These are phyloP conservation scores for Pogostemon cablin DNA, from an alignment of 257 asterid species.

Conservation along the genomic window DNA sequence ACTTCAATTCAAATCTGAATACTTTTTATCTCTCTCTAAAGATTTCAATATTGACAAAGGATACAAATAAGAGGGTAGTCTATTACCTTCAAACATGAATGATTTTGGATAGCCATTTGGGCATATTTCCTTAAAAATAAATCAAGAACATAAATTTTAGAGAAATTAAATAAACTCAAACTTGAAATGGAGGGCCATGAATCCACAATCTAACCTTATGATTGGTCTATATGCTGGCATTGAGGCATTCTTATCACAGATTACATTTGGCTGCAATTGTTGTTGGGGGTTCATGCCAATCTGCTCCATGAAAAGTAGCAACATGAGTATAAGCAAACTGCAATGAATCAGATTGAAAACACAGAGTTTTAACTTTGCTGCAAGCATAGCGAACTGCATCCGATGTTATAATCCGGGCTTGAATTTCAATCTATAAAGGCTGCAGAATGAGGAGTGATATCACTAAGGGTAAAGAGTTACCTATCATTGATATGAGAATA, in stretches of 20 bases:
- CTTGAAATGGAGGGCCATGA: slow-evolving; percentile 15
- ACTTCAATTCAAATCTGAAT: neutral
- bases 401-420: neutral
- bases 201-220: slow-evolving; percentile 54
- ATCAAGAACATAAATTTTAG: slow-evolving; percentile 29
- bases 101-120: slow-evolving; percentile 62
- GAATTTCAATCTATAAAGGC: neutral
- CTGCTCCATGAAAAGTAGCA: slow-evolving; percentile 15
- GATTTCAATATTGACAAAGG: neutral
- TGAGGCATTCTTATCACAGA: slow-evolving; percentile 47
- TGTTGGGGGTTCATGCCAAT: neutral
- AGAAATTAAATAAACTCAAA: neutral
- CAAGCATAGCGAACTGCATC: neutral
- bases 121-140: slow-evolving; percentile 59
- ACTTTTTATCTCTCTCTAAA: neutral
- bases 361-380: slow-evolving; percentile 14
- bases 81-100: slow-evolving; percentile 49
- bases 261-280: slow-evolving; percentile 37
- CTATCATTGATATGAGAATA: slow-evolving; percentile 7
- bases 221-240: slow-evolving; percentile 63
- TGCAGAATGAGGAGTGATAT: neutral
- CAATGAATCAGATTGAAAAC: neutral
- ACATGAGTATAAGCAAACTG: slow-evolving; percentile 21
- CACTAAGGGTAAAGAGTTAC: slow-evolving; percentile 15
- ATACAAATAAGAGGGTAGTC: slow-evolving; percentile 15